These are phyloP conservation scores for Dictyostelium firmibasis DNA, from an alignment of 78 protist species.

Conservation along the genomic window DNA sequence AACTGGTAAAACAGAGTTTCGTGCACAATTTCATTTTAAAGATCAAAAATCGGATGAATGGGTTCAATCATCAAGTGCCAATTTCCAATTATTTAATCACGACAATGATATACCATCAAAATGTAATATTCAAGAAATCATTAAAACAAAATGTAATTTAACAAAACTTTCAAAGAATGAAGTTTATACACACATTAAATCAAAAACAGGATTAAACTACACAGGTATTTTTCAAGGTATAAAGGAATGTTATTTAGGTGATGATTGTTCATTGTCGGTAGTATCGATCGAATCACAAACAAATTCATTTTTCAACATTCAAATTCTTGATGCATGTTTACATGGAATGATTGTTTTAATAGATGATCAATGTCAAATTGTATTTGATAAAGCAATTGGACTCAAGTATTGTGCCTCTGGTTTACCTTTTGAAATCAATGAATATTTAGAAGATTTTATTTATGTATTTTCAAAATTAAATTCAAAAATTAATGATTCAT, in stretches of 20 bases:
- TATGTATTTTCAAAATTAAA: neutral
- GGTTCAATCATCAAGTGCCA: neutral
- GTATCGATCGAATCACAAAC: neutral
- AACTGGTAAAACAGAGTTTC: neutral
- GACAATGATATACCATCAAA: neutral
- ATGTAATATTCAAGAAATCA: neutral
- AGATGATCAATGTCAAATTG: neutral
- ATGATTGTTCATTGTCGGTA: neutral
- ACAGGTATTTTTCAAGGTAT: neutral
- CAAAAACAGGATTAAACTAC: neutral
- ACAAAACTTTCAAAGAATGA: neutral
- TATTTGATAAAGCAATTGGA: slow-evolving; percentile 27
- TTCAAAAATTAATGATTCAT: neutral
- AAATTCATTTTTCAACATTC: neutral
- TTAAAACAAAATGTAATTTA: neutral
- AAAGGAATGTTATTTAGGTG: neutral
- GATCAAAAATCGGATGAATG: neutral
- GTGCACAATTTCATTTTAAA: neutral
- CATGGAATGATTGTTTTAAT: slow-evolving; percentile 9
- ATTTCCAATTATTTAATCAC: neutral
- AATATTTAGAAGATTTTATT: neutral
- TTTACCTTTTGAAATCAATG: neutral
- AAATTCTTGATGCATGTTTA: slow-evolving; percentile 10
- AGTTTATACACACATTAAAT: neutral
- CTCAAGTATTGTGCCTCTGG: neutral